Evolutionary conservation across 2,329 filamentous ascomycete species (phyloP), one percentile per base, ranked within the genome.

Genomic region (Cladosporium sp.): DNA sequence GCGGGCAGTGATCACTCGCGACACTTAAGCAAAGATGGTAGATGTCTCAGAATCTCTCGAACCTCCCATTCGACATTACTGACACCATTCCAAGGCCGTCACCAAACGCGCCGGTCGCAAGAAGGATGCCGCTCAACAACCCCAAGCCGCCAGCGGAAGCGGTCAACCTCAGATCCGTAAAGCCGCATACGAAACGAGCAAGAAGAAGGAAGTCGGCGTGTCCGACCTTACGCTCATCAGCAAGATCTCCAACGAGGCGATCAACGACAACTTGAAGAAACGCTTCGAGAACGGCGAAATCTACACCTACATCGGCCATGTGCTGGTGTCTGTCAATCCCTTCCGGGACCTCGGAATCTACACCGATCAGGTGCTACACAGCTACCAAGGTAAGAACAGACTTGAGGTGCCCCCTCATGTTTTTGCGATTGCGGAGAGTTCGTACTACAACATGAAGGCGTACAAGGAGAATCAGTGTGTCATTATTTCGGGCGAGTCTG

Each of bases 381-480:
- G 88, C 65, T 98, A 98, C 76, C 86, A 84, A 72, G 92, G 92
- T 60, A 96, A 97, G 78, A 98, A 98, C 74, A 84, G 93, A 58
- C 80, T 98, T 58, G 93, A 98, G 72, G 78, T 82, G 53, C 49
- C 62, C 62, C 93, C 93, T 7, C 93, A 98, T 71, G 93, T 98
- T 60, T 98, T 96, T 69, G 92, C 90, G 54, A 93, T 98, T 64
- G 93, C 93, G 66, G 93, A 98, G 72, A 86, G 92, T 7, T 72
- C 91, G 49, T 98, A 98, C 76, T 97, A 97, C 76, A 97, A 98
- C 76, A 97, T 98, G 93, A 97, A 97, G 70, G 92, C 91, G 40
- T 98, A 98, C 78, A 89, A 89, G 65, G 93, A 97, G 62, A 97
- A 97, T 74, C 93, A 98, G 70, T 97, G 93, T 73, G 92, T 98